phyloP scores from a whole-genome alignment of 164 flowering plant species.

The Pachysandra terminalis region DNA sequence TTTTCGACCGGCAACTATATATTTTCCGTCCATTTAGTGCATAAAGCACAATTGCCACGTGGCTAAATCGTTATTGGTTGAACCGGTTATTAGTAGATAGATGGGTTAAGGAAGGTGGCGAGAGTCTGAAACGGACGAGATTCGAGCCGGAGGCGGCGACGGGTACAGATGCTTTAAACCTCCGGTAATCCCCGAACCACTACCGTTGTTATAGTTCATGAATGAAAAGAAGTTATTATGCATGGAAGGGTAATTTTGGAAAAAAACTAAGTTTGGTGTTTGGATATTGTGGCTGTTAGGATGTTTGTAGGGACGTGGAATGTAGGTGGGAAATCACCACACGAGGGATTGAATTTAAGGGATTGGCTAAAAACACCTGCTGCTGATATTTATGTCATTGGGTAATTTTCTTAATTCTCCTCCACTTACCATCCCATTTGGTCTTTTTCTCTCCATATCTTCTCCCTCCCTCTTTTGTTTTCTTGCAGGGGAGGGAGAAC shows the following conservation, averaged over 20 bases:
- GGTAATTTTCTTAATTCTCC: slow-evolving; percentile 35
- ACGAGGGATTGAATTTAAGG: slow-evolving; percentile 47
- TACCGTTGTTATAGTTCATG: too few relatives aligned
- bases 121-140: slow-evolving; percentile 25
- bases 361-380: slow-evolving; percentile 56
- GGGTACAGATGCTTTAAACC: too few relatives aligned
- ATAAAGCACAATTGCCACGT: slow-evolving; percentile 1
- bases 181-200: slow-evolving; percentile 23
- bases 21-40: too few relatives aligned
- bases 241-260: too few relatives aligned
- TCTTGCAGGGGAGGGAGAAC: too few relatives aligned
- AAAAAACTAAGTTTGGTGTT: too few relatives aligned
- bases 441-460: too few relatives aligned
- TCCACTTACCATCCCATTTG: neutral
- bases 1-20: too few relatives aligned
- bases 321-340: slow-evolving; percentile 81
- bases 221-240: too few relatives aligned
- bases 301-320: slow-evolving; percentile 95
- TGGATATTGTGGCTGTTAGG: too few relatives aligned
- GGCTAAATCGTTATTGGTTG: neutral
- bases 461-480: neutral
- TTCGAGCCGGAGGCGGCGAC: slow-evolving; percentile 13
- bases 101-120: slow-evolving; percentile 31
- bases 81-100: neutral
- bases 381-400: slow-evolving; percentile 79